A percentile compares a stretch with the other conserved stretches of the same genome.
Conservation (phyloP, 306 rosid genomes). For the Prunus mongolica region DNA sequence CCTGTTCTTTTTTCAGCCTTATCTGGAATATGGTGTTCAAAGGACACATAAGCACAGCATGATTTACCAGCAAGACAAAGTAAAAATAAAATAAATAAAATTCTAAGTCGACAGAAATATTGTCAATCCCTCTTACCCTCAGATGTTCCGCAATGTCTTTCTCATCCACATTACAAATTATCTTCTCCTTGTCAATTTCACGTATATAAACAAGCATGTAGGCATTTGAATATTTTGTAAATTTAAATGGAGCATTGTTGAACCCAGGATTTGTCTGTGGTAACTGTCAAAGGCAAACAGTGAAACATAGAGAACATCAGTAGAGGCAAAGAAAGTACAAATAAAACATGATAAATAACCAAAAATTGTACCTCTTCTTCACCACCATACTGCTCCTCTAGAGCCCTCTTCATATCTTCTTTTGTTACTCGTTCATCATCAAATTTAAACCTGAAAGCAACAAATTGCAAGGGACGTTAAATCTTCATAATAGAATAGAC, state of each 20-base stretch:
- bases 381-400: slow-evolving; percentile 97
- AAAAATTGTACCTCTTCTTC: slow-evolving; percentile 75
- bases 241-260: slow-evolving; percentile 87
- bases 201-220: slow-evolving; percentile 96
- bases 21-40: slow-evolving; percentile 37
- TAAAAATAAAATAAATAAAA: background rate
- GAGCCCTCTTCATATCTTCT: slow-evolving; percentile 81
- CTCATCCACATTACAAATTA: slow-evolving; percentile 93
- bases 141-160: slow-evolving; percentile 94
- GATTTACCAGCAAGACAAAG: background rate
- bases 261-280: slow-evolving; percentile 96
- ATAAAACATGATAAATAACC: slow-evolving; percentile 1
- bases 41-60: background rate
- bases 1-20: slow-evolving; percentile 94
- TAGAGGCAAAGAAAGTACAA: slow-evolving; percentile 8
- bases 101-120: slow-evolving; percentile 1
- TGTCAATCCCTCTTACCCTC: slow-evolving; percentile 53
- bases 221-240: slow-evolving; percentile 93
- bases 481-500: background rate
- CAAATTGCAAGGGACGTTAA: background rate
- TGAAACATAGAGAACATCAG: slow-evolving; percentile 10
- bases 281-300: slow-evolving; percentile 46
- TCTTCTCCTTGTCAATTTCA: slow-evolving; percentile 90
- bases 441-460: slow-evolving; percentile 65
- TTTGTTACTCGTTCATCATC: slow-evolving; percentile 94